Evolutionary conservation across 2,329 filamentous ascomycete genomes (phyloP), one percentile per base, ranked within the genome.

Genomic region (Colletotrichum sp.): DNA sequence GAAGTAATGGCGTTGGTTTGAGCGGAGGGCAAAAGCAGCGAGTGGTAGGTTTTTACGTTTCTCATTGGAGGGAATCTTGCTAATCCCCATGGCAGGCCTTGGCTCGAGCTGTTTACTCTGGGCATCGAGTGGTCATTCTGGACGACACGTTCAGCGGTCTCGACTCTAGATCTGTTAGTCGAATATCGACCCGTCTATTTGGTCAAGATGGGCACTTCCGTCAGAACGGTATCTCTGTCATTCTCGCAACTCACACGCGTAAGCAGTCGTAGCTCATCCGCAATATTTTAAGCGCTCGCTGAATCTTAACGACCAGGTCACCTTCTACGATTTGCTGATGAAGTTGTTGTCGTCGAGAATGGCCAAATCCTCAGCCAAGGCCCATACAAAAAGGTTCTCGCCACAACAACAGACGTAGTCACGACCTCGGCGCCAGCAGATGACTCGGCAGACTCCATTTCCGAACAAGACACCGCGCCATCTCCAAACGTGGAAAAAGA

Each of bases 21-120:
- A 73, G 71, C 18, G 71, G 71, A 15, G 71, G 71, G 8, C 71
- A 73, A 2, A 61, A 48, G 32, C 75, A 77, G 18, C 71, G 75
- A 24, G 32, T 77, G 15, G 75, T 77, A 43, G 21, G 74, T 61
- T 10, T 10, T 9, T 2, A 13, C 8, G 3, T 8, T 16, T 8
- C 9, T 15, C 15, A 24, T 16, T 10, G n/a, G 7, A 7, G 21
- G 6, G 13, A 32, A 28, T 24, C 21, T 30, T 5, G n/a, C n/a
- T 58, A 52, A 63, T 52, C 30, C 24, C 5, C 6, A 30, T 32
- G 18, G 10, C 28, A 74, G 71, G 36, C 71, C 8, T 32, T 74
- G 0, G 71, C 71, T 28, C 18, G 71, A 10, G 57, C 71, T 8
- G 6, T 74, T 1, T 70, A 73, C 28, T 67, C 64, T 15, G 48